Conservation (phyloP, 2,329 filamentous ascomycete species). For the Sphaerulina musiva region DNA sequence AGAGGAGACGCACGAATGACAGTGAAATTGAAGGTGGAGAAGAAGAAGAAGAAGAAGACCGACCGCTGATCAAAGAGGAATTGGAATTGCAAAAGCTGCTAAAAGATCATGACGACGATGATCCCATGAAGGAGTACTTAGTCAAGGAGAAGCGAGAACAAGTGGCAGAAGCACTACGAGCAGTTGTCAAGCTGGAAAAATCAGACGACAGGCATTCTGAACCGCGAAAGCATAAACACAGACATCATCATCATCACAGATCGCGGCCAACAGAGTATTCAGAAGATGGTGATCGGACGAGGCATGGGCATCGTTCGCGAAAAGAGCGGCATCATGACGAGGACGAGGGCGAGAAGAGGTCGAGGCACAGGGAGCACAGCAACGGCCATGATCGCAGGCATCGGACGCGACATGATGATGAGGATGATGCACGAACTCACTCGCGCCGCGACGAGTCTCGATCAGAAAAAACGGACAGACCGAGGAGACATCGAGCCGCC, state of each 20-base stretch:
- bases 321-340: neutral
- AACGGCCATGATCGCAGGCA: neutral
- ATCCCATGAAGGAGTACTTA: conserved; percentile 92
- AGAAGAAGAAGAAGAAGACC: conserved; percentile 37
- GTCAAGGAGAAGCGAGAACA: conserved; percentile 89
- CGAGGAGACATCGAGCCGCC: neutral
- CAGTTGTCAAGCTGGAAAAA: conserved; percentile 44
- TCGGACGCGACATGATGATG: neutral
- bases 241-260: conserved; percentile 38
- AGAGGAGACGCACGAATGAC: conserved; percentile 26
- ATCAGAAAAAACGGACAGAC: neutral
- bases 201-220: neutral
- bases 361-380: neutral
- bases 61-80: conserved; percentile 73
- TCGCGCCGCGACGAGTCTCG: neutral
- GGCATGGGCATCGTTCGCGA: neutral
- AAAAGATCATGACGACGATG: conserved; percentile 73
- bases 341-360: neutral
- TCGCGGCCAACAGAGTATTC: neutral
- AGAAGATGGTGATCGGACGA: neutral
- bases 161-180: conserved; percentile 62
- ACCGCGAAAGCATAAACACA: conserved; percentile 37
- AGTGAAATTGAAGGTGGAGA: conserved; percentile 37
- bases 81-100: conserved; percentile 69
- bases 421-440: neutral